phyloP scores from a whole-genome alignment of 23 red algal genomes.

The Pyropia haitanensis region DNA sequence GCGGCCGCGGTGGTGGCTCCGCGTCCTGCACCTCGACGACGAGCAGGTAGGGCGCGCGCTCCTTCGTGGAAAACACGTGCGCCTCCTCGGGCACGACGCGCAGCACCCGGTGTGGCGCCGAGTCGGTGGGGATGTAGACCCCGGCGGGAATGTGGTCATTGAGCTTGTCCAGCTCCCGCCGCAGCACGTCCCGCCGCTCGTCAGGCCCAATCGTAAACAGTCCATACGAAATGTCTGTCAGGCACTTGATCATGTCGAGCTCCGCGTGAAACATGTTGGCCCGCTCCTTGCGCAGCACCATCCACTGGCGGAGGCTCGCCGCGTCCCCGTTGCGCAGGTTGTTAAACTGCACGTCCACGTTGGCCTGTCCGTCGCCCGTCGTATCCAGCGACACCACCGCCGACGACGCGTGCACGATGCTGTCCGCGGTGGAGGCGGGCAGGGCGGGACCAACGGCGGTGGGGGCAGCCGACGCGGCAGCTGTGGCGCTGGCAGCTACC shows the following conservation, averaged over 20 bases:
- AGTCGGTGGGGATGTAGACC: slow-evolving; percentile 68
- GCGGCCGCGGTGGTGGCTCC: slow-evolving; percentile 5
- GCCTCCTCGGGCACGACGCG: slow-evolving; percentile 72
- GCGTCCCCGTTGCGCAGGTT: slow-evolving; percentile 25
- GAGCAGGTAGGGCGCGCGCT: slow-evolving; percentile 79
- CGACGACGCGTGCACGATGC: too few relatives aligned
- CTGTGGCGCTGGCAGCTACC: too few relatives aligned
- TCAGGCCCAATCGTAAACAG: slow-evolving; percentile 55
- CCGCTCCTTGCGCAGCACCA: slow-evolving; percentile 37
- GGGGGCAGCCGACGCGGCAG: too few relatives aligned
- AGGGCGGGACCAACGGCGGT: too few relatives aligned
- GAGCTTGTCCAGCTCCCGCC: slow-evolving; percentile 68
- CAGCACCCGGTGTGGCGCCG: slow-evolving; percentile 59
- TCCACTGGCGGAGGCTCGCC: slow-evolving; percentile 41
- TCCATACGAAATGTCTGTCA: slow-evolving; percentile 79
- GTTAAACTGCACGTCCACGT: slow-evolving; percentile 41
- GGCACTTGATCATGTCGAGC: slow-evolving; percentile 90
- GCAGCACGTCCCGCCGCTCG: slow-evolving; percentile 51
- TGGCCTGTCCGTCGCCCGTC: slow-evolving; percentile 34
- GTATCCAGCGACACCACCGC: slow-evolving; percentile 26
- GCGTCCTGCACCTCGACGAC: slow-evolving; percentile 77
- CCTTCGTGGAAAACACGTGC: slow-evolving; percentile 85
- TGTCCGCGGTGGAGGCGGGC: too few relatives aligned
- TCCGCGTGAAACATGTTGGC: slow-evolving; percentile 92
- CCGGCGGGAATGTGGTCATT: slow-evolving; percentile 61